Conservation (phyloP, 2,329 filamentous ascomycete species). For the Aureobasidium sp. region DNA sequence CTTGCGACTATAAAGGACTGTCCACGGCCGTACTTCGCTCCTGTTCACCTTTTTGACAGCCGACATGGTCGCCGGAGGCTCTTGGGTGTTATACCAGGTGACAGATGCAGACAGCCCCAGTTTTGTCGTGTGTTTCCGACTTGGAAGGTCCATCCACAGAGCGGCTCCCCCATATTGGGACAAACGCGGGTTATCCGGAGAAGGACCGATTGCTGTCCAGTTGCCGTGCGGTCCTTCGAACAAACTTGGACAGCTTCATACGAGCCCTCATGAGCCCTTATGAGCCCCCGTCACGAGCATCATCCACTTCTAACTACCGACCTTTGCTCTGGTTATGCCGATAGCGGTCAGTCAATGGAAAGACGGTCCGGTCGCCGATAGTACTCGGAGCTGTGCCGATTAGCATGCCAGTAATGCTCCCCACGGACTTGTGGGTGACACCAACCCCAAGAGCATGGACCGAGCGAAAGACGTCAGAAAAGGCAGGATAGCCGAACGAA, state of each 20-base stretch:
- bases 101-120: background rate
- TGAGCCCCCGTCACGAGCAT: background rate
- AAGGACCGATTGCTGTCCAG: constrained; percentile 1
- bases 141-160: background rate
- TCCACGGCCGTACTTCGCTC: constrained; percentile 10
- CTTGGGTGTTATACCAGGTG: background rate
- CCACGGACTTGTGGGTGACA: too few relatives aligned
- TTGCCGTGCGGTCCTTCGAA: background rate
- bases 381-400: background rate
- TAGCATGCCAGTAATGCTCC: background rate
- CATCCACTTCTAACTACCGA: background rate
- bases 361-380: background rate
- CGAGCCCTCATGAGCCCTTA: background rate
- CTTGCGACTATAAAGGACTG: background rate
- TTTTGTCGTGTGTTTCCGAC: background rate
- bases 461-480: background rate
- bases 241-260: background rate
- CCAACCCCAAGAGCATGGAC: background rate
- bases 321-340: background rate
- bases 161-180: background rate
- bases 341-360: background rate
- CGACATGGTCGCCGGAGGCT: background rate
- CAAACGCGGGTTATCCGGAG: background rate
- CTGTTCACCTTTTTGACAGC: background rate
- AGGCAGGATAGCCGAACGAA: background rate